A percentile compares a stretch with the other conserved stretches of the same genome.
phyloP scores from a whole-genome alignment of 148 eudicot species.

The Diospyros kaki region DNA sequence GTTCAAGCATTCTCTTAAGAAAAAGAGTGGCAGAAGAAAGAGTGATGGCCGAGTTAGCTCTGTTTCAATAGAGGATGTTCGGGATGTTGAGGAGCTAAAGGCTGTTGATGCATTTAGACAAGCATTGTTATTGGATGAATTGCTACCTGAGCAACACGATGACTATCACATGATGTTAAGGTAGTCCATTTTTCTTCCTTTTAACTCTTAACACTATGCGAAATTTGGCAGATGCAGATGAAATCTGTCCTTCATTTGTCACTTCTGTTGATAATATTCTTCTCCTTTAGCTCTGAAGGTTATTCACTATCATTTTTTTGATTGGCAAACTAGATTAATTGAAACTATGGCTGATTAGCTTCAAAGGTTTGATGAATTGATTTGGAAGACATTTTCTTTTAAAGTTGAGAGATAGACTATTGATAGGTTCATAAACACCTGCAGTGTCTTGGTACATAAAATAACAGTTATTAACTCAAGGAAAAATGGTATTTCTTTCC shows the following conservation, averaged over 20 bases:
- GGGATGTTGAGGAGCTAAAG: slow-evolving; percentile 73
- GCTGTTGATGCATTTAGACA: slow-evolving; percentile 71
- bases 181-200: slow-evolving; percentile 23
- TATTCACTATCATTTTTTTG: not conserved
- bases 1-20: slow-evolving; percentile 81
- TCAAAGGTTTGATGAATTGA: not conserved
- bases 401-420: too few species aligned
- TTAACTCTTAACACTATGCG: not conserved
- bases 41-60: slow-evolving; percentile 91
- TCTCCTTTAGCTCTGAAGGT: too few species aligned
- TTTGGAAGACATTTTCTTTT: too few species aligned
- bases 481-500: not conserved
- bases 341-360: not conserved
- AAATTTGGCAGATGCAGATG: not conserved
- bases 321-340: not conserved
- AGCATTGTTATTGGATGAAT: slow-evolving; percentile 54
- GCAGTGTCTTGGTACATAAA: too few species aligned
- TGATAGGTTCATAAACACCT: too few species aligned
- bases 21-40: slow-evolving; percentile 79
- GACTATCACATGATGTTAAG: slow-evolving; percentile 81
- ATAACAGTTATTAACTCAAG: not conserved
- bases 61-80: slow-evolving; percentile 90
- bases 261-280: not conserved
- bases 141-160: slow-evolving; percentile 55
- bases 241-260: not conserved